These are phyloP conservation scores for Fusarium sarcochroum DNA, from an alignment of 2,329 filamentous ascomycete species.

Conservation along the genomic window DNA sequence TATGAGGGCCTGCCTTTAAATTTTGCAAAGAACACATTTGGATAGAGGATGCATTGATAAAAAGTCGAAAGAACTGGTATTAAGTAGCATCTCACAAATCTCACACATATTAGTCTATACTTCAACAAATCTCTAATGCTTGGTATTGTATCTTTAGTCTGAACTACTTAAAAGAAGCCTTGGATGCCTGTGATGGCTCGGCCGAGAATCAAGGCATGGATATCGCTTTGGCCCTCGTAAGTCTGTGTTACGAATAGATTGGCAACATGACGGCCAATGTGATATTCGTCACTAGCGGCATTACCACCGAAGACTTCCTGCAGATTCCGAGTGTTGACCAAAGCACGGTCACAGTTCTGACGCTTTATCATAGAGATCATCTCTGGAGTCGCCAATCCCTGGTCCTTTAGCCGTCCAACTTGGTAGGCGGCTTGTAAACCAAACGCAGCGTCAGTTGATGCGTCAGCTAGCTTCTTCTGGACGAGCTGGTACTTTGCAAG, in stretches of 20 bases:
- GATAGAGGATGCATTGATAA: too few species aligned
- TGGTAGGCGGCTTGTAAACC: conserved; percentile 89
- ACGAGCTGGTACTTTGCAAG: conserved; percentile 96
- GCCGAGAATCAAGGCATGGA: conserved; percentile 66
- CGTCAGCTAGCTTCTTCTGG: conserved; percentile 97
- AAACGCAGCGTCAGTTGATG: conserved; percentile 88
- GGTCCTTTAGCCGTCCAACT: conserved; percentile 92
- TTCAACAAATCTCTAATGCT: too few species aligned
- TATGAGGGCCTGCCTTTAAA: too few species aligned
- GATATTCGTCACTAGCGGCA: conserved; percentile 95
- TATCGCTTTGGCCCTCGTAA: conserved; percentile 97
- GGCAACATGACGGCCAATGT: conserved; percentile 89
- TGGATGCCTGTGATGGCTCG: too few species aligned
- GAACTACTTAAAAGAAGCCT: too few species aligned
- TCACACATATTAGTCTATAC: too few species aligned
- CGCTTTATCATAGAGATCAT: conserved; percentile 98
- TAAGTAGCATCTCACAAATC: too few species aligned
- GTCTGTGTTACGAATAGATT: conserved; percentile 98
- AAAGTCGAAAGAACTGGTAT: too few species aligned
- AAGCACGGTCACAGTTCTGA: conserved; percentile 93
- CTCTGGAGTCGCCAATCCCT: conserved; percentile 82
- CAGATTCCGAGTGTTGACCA: conserved; percentile 64
- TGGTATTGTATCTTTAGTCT: too few species aligned
- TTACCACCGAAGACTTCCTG: conserved; percentile 98
- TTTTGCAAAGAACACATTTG: too few species aligned